A percentile compares a stretch with the other conserved stretches of the same genome.
Conservation (phyloP, 352 stramenopile genomes). For the Thraustochytrium sp. region DNA sequence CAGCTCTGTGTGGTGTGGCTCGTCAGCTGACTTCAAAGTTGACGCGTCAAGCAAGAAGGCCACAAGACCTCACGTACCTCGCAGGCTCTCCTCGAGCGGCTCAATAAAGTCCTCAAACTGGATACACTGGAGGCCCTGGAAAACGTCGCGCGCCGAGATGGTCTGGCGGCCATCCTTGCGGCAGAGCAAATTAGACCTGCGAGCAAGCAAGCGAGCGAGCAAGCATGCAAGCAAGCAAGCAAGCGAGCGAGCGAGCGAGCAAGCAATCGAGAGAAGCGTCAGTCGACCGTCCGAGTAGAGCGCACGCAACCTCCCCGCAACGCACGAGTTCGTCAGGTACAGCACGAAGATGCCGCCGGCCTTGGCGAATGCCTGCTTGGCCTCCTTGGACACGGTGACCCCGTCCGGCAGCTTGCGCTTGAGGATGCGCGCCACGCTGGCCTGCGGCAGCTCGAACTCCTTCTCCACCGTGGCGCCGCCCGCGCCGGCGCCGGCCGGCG, state of each 20-base stretch:
- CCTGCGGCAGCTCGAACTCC: slow-evolving; percentile 65
- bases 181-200: slow-evolving; percentile 65
- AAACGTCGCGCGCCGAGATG: slow-evolving; percentile 63
- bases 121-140: slow-evolving; percentile 20
- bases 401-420: slow-evolving; percentile 59
- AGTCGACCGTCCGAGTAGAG: background rate
- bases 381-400: slow-evolving; percentile 64
- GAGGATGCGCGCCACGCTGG: slow-evolving; percentile 61
- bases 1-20: background rate
- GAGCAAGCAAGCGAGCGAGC: background rate
- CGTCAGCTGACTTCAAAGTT: background rate
- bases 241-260: background rate
- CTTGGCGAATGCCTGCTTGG: slow-evolving; percentile 58
- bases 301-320: background rate
- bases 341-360: slow-evolving; percentile 67
- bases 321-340: slow-evolving; percentile 56
- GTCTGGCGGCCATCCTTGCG: slow-evolving; percentile 61
- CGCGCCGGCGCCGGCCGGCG: background rate
- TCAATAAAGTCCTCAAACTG: slow-evolving; percentile 43
- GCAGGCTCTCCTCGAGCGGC: slow-evolving; percentile 23
- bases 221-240: background rate
- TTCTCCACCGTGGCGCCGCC: background rate
- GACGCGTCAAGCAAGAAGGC: too few species aligned
- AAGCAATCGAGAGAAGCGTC: background rate
- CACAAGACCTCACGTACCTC: slow-evolving; percentile 16